phyloP scores from a whole-genome alignment of 495 filamentous ascomycete species.

The Xylaria acuta region DNA sequence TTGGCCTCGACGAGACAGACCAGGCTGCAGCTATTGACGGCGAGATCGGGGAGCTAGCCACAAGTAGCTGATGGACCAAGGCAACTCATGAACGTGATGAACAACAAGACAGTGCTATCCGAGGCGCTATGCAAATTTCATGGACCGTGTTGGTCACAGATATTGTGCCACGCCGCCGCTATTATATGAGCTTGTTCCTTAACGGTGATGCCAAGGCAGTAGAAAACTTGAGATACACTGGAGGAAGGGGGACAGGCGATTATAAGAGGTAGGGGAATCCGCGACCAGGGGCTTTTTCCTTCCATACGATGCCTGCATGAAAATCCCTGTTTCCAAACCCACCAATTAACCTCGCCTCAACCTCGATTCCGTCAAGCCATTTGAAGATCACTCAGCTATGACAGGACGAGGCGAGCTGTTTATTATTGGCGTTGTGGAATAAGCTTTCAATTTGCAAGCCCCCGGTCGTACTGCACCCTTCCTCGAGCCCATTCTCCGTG shows the following conservation, averaged over 20 bases:
- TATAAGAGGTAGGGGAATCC: conserved; percentile 24
- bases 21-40: not conserved
- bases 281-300: conserved; percentile 1
- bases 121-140: not conserved
- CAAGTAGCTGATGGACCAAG: not conserved
- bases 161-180: not conserved
- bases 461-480: not conserved
- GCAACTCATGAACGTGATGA: not conserved
- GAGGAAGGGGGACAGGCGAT: conserved; percentile 20
- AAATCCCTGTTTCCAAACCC: conserved; percentile 23
- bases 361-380: conserved; percentile 19
- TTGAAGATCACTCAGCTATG: conserved; percentile 28
- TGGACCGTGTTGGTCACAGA: not conserved
- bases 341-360: conserved; percentile 21
- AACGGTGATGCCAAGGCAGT: conserved; percentile 16
- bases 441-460: conserved; percentile 16
- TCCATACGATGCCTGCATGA: conserved; percentile 19
- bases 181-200: not conserved
- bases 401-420: conserved; percentile 22
- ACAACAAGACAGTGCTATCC: not conserved
- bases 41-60: not conserved
- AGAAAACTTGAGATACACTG: not conserved
- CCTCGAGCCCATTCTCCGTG: not conserved
- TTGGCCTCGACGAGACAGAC: not conserved
- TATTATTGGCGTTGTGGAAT: conserved; percentile 23